These are phyloP conservation scores for Obba rivulosa DNA, from an alignment of 768 basidiomycete species.

Conservation along the genomic window DNA sequence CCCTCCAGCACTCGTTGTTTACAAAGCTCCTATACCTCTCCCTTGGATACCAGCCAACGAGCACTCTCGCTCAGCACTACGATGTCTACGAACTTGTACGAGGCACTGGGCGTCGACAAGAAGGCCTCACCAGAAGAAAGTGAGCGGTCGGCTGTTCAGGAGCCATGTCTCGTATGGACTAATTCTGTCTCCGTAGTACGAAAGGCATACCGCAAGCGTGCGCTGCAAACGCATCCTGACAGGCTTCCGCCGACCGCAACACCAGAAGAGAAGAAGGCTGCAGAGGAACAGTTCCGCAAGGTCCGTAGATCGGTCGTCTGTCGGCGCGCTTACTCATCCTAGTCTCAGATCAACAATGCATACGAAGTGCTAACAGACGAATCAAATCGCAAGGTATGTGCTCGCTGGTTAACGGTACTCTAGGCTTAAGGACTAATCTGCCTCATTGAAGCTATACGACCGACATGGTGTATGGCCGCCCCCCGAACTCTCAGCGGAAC, in stretches of 20 bases:
- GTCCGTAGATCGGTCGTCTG: conserved; percentile 24
- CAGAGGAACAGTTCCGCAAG: conserved; percentile 55
- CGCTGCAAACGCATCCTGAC: conserved; percentile 74
- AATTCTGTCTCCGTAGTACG: conserved; percentile 43
- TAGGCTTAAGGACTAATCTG: background rate
- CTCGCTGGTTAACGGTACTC: too few species aligned
- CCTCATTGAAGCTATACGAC: conserved; percentile 53
- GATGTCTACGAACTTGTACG: conserved; percentile 42
- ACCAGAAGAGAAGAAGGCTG: conserved; percentile 47
- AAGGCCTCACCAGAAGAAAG: conserved; percentile 62
- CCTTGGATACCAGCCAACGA: background rate
- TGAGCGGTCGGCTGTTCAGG: conserved; percentile 18
- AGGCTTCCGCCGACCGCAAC: conserved; percentile 54
- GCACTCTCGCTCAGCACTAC: background rate
- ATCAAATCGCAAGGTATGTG: conserved; percentile 48
- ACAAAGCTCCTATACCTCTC: background rate
- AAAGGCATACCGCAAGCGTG: conserved; percentile 71
- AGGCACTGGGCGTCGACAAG: conserved; percentile 46
- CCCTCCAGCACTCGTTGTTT: background rate
- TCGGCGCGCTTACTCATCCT: background rate
- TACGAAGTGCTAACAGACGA: conserved; percentile 69
- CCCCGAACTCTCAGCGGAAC: conserved; percentile 26
- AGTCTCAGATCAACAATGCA: conserved; percentile 61
- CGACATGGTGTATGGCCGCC: conserved; percentile 72
- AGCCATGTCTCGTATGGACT: background rate